phyloP scores from a whole-genome alignment of 345 rosid species.

The Streptanthus diversifolius region DNA sequence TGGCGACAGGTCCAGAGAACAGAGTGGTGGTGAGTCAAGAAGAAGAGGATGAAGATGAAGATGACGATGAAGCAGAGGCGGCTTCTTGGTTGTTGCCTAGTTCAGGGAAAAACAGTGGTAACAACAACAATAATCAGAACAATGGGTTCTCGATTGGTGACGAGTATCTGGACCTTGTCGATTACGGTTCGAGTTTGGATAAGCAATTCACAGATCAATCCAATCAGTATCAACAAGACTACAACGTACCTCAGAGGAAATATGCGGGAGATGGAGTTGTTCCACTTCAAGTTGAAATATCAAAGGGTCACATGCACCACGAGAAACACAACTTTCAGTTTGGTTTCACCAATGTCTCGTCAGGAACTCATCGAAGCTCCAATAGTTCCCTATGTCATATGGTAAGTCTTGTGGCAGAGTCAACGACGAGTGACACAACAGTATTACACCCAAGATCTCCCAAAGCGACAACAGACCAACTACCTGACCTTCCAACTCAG shows the following conservation, averaged over 20 bases:
- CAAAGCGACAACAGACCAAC: slow-evolving; percentile 56
- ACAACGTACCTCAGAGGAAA: slow-evolving; percentile 20
- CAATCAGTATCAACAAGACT: slow-evolving; percentile 19
- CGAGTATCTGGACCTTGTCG: slow-evolving; percentile 72
- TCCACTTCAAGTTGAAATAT: slow-evolving; percentile 22
- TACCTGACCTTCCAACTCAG: slow-evolving; percentile 47
- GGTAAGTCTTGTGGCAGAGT: slow-evolving; percentile 52
- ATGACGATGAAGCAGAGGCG: slow-evolving; percentile 71
- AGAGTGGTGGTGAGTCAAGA: slow-evolving; percentile 41
- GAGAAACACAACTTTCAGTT: slow-evolving; percentile 42
- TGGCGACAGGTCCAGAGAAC: slow-evolving; percentile 15
- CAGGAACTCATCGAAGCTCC: slow-evolving; percentile 39
- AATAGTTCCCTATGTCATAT: slow-evolving; percentile 55
- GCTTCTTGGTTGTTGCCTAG: slow-evolving; percentile 71
- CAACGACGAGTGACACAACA: slow-evolving; percentile 55
- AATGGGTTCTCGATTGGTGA: slow-evolving; percentile 50
- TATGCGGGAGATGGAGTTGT: slow-evolving; percentile 27
- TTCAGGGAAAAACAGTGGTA: slow-evolving; percentile 38
- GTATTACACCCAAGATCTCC: slow-evolving; percentile 50
- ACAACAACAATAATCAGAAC: slow-evolving; percentile 24
- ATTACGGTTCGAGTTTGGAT: slow-evolving; percentile 42
- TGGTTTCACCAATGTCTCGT: slow-evolving; percentile 55
- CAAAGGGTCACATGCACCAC: slow-evolving; percentile 12
- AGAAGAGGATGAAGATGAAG: slow-evolving; percentile 39
- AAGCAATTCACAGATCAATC: slow-evolving; percentile 15